Conservation (phyloP, 176 grass and related monocot species). For the Panicum miliaceum region DNA sequence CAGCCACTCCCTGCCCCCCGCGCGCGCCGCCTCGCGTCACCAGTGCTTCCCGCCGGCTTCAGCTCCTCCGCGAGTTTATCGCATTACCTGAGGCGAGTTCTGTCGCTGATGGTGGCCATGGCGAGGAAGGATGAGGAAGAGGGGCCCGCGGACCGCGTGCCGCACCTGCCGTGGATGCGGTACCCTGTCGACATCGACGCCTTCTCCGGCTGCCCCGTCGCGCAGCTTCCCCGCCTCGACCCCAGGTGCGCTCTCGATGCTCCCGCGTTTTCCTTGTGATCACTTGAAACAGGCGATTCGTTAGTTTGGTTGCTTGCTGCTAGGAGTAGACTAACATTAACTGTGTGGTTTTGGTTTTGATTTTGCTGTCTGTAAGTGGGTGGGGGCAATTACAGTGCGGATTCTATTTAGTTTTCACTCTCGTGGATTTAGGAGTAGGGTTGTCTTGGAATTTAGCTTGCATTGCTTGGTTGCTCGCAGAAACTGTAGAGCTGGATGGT, state of each 20-base stretch:
- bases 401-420: not conserved
- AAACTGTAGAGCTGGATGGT: not conserved
- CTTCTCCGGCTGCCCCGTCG: conserved; percentile 56
- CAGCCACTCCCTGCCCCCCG: too few species aligned
- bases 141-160: conserved; percentile 38
- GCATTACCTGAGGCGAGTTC: not conserved
- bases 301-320: not conserved
- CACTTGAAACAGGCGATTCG: not conserved
- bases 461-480: not conserved
- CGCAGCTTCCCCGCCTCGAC: conserved; percentile 56
- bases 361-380: too few species aligned
- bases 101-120: conserved; percentile 30
- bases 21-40: not conserved
- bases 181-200: conserved; percentile 58
- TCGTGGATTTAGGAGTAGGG: not conserved
- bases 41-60: not conserved
- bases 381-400: not conserved
- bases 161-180: conserved; percentile 81
- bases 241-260: conserved; percentile 39
- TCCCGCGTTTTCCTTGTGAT: not conserved
- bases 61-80: not conserved
- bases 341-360: not conserved
- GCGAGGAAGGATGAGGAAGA: conserved; percentile 29
- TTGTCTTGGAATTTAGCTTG: not conserved
- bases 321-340: not conserved